A percentile compares a stretch with the other conserved stretches of the same genome.
Evolutionary conservation across 2,329 filamentous ascomycete species (phyloP).

Genomic region (Ophidiomyces ophidiicola): DNA sequence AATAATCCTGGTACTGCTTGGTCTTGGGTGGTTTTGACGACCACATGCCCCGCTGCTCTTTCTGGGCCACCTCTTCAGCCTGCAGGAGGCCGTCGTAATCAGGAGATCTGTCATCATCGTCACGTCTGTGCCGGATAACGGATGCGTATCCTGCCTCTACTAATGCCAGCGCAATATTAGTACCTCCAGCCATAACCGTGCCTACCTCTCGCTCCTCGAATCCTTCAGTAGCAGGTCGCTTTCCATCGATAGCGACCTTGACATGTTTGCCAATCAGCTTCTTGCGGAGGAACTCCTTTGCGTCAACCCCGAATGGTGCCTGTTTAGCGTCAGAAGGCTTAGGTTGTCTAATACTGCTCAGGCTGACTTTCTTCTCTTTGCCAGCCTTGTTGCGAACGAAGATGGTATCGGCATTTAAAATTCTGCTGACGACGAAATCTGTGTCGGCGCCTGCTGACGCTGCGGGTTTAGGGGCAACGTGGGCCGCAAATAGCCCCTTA

Average conservation of each 20-base stretch:
- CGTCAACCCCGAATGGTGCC: conserved; percentile 77
- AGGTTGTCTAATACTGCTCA: conserved; percentile 90
- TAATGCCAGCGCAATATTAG: conserved; percentile 71
- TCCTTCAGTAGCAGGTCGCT: conserved; percentile 75
- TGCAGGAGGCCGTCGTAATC: conserved; percentile 62
- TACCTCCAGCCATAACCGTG: conserved; percentile 69
- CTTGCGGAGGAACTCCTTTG: conserved; percentile 92
- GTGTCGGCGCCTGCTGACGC: conserved; percentile 46
- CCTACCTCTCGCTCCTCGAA: conserved; percentile 93
- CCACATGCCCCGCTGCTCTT: conserved; percentile 90
- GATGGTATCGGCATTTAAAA: conserved; percentile 80
- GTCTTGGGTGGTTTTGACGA: conserved; percentile 73
- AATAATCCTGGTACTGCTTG: conserved; percentile 77
- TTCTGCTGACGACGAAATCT: conserved; percentile 73
- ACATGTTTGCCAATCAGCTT: conserved; percentile 93
- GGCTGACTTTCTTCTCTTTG: conserved; percentile 73
- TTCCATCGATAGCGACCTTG: conserved; percentile 75
- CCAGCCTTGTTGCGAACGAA: conserved; percentile 76
- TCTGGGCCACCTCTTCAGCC: conserved; percentile 52
- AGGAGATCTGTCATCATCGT: conserved; percentile 83
- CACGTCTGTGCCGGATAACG: conserved; percentile 86
- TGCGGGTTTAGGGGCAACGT: conserved; percentile 53
- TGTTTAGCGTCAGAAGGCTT: conserved; percentile 77
- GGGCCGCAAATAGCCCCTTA: conserved; percentile 68
- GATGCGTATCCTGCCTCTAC: conserved; percentile 91